Base-by-base conservation (phyloP, 768 basidiomycete species). In the Auricularia sp. region DNA sequence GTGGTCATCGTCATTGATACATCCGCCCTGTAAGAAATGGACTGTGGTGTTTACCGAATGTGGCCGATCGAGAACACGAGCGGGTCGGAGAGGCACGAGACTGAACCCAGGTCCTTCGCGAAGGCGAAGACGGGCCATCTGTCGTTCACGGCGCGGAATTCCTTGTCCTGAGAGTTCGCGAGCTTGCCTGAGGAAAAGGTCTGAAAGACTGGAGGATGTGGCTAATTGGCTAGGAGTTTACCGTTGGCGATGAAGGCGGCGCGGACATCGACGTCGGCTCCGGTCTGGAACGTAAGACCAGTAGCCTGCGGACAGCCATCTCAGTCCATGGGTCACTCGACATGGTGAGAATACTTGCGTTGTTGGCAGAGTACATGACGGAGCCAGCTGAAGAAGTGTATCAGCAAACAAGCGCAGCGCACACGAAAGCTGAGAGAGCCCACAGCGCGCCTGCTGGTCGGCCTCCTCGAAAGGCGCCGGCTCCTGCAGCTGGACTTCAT, bases 81-180 rank as follows among this genome's bases (percentile, higher is more conserved):
- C 63, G 65, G 63, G n/a, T 56, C 36, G 16, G 65, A 12, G 7
- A 51, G 23, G 23, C 43, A 53, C n/a, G 36, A 39, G 42, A 67
- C 58, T 11, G 33, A 54, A 12, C 67, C 67, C 6, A 65, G 44
- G 62, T 67, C 67, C n/a, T 56, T 36, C 0, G 65, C 61, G 34
- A 65, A 47, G 21, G 53, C 67, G 14, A 67, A 63, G 10, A 62
- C 63, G 12, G 65, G 65, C 65, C 65, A 66, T 10, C 58, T 21
- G 62, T 66, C 62, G 42, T 34, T 53, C 34, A 60, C 62, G 16
- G 43, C 51, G n/a, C 65, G 62, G 39, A 58, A 63, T 3, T 54
- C 47, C 29, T n/a, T 63, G 56, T 66, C 65, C 36, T 56, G 34
- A 29, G 62, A 35, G 62, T 61, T 63, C 43, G 47, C 36, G 36